Conservation (phyloP, 2,329 filamentous ascomycete species). For the Pyrenophora seminiperda region DNA sequence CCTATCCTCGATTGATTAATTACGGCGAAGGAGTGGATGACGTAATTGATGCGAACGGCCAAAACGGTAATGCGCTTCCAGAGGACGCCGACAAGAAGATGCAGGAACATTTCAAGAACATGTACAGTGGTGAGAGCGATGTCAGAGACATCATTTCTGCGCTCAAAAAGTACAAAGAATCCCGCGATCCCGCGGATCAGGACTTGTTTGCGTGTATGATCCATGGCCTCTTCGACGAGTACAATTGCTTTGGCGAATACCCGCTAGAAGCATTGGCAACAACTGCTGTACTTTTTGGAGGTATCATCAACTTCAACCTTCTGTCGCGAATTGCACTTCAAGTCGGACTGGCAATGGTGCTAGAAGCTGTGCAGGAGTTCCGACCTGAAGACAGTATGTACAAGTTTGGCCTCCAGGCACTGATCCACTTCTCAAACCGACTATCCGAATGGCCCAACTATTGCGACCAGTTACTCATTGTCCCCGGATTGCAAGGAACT, state of each 20-base stretch:
- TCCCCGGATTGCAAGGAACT: constrained; percentile 80
- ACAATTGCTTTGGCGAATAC: constrained; percentile 92
- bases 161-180: constrained; percentile 85
- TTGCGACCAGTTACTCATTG: constrained; percentile 81
- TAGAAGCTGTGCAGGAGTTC: constrained; percentile 92
- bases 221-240: constrained; percentile 95
- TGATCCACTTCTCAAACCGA: constrained; percentile 83
- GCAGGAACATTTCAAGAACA: constrained; percentile 97
- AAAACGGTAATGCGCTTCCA: constrained; percentile 79
- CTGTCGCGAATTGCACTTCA: constrained; percentile 89
- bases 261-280: constrained; percentile 94
- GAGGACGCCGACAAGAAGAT: constrained; percentile 83
- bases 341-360: constrained; percentile 93
- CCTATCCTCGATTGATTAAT: constrained; percentile 93
- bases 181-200: constrained; percentile 80
- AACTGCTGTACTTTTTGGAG: constrained; percentile 94
- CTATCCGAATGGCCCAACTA: constrained; percentile 96
- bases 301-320: constrained; percentile 91
- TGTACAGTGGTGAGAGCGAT: constrained; percentile 91
- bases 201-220: constrained; percentile 99
- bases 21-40: constrained; percentile 93
- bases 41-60: constrained; percentile 84
- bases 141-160: constrained; percentile 84
- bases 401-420: constrained; percentile 93
- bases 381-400: constrained; percentile 88